These are phyloP conservation scores for Hawksworthiomyces lignivorus DNA, from an alignment of 2,329 filamentous ascomycete genomes.

Conservation along the genomic window DNA sequence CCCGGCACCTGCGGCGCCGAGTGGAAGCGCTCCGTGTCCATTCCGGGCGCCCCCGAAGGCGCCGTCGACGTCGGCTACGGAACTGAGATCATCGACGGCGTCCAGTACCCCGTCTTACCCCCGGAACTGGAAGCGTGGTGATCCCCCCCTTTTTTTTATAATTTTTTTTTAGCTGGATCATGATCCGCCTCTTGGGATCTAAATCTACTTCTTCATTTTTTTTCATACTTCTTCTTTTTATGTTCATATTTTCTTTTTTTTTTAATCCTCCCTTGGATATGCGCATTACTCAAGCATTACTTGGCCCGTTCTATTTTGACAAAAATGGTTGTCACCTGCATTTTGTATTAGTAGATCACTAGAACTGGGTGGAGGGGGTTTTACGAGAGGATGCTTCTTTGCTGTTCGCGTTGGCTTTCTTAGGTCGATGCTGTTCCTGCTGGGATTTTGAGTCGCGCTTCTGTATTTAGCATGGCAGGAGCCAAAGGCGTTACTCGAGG, in stretches of 20 bases:
- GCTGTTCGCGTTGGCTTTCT: no score
- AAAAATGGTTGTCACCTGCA: no score
- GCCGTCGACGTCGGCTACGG: conserved; percentile 25
- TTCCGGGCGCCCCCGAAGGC: conserved; percentile 13
- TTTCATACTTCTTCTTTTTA: not conserved
- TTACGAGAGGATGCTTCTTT: no score
- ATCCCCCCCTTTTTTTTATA: not conserved
- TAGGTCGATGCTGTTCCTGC: no score
- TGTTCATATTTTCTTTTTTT: not conserved
- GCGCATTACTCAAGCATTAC: no score
- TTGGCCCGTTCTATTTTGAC: no score
- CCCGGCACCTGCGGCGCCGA: conserved; percentile 37
- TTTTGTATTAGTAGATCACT: no score
- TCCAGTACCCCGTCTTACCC: conserved; percentile 32
- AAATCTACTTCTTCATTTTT: not conserved
- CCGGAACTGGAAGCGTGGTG: conserved; percentile 27
- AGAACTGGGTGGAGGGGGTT: no score
- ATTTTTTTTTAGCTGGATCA: not conserved
- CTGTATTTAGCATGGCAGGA: no score
- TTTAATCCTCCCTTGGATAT: no score
- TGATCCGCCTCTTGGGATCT: not conserved
- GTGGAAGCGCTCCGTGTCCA: conserved; percentile 35
- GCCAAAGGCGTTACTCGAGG: no score
- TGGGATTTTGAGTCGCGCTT: no score
- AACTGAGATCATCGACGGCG: conserved; percentile 32